Percentiles rank a stretch among this genome's conserved stretches.
These are phyloP conservation scores for Coniochaeta ligniaria DNA, from an alignment of 2,329 filamentous ascomycete species.

Conservation along the genomic window DNA sequence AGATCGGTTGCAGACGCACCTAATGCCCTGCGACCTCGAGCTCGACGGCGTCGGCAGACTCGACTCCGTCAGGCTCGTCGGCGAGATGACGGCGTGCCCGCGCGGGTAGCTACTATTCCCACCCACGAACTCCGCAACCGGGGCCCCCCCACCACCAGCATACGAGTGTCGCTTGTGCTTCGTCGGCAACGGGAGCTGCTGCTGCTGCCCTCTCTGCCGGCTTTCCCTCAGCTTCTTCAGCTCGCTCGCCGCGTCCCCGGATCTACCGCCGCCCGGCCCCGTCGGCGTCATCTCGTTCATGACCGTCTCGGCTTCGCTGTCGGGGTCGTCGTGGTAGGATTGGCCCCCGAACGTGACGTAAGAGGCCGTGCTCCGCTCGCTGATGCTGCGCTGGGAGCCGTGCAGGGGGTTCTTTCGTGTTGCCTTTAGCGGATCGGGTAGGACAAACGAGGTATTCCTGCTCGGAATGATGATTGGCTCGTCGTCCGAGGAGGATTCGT, in stretches of 20 bases:
- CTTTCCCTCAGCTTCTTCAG: slow-evolving; percentile 50
- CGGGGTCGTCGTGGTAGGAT: slow-evolving; percentile 24
- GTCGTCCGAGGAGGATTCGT: slow-evolving; percentile 54
- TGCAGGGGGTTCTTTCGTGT: slow-evolving; percentile 37
- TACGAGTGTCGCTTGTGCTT: slow-evolving; percentile 27
- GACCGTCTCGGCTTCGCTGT: slow-evolving; percentile 55
- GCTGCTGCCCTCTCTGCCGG: slow-evolving; percentile 22
- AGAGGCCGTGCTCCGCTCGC: slow-evolving; percentile 39
- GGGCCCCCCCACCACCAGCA: slow-evolving; percentile 15
- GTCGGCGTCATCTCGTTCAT: slow-evolving; percentile 32
- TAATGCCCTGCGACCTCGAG: slow-evolving; percentile 34
- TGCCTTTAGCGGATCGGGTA: slow-evolving; percentile 46
- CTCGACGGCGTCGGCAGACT: slow-evolving; percentile 39
- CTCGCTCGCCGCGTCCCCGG: slow-evolving; percentile 53
- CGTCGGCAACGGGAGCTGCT: slow-evolving; percentile 19
- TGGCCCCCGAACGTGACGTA: slow-evolving; percentile 24
- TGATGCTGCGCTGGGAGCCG: slow-evolving; percentile 37
- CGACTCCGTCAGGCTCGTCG: slow-evolving; percentile 41
- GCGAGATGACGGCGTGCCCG: slow-evolving; percentile 37
- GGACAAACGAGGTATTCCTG: slow-evolving; percentile 49
- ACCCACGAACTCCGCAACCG: slow-evolving; percentile 14
- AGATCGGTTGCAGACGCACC: slow-evolving; percentile 48
- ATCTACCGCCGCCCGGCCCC: slow-evolving; percentile 12
- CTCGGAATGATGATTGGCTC: slow-evolving; percentile 60
- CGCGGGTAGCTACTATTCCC: slow-evolving; percentile 15